Evolutionary conservation across 116 monocot species (phyloP), one percentile per base, ranked within the genome.

Genomic region (Papilionanthe hybrid): DNA sequence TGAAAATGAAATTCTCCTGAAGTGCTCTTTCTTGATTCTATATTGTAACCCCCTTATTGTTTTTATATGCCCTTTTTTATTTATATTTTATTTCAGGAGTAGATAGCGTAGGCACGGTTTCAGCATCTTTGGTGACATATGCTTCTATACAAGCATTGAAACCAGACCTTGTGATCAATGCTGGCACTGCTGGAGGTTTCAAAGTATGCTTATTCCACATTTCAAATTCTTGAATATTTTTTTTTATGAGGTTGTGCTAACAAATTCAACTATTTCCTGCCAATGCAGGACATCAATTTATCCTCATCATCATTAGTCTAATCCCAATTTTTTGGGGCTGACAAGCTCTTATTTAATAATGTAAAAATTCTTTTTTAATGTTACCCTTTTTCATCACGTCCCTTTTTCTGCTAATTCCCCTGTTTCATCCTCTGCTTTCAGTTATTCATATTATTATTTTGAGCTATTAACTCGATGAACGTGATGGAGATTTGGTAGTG

Each of bases 131-230:
- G 71, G 87, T 94, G 68, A 88, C 92, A 41, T 94, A 92, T 87
- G 91, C 92, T 82, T 92, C 94, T 67, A 88, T 97, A 55, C 94
- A 91, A 78, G 89, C 88, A 74, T 80, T 97, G 49, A 94, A 92
- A 69, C 97, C 97, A 55, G 94, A 97, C 77, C 83, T 97, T 83
- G 79, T 97, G 76, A 94, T 97, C 76, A 97, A 97, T 84, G 92
- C 97, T 55, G 97, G 97, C 78, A 97, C 97, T 10, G 89, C 92
- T 86, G 97, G 97, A 81, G 97, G 94, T 29, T 97, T 97, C 81
- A 92, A 90, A 84, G 97, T 97, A 85, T 81, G 78, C 57, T 44
- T 86, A 4, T 75, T 68, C 27, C n/a, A 67, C 72, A 19, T 17
- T 42, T 25, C 15, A 37, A 71, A 41, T 42, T 9, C 8, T 44